Evolutionary conservation across 345 rosid genomes (phyloP).

Genomic region (Eucalyptus curtisii): DNA sequence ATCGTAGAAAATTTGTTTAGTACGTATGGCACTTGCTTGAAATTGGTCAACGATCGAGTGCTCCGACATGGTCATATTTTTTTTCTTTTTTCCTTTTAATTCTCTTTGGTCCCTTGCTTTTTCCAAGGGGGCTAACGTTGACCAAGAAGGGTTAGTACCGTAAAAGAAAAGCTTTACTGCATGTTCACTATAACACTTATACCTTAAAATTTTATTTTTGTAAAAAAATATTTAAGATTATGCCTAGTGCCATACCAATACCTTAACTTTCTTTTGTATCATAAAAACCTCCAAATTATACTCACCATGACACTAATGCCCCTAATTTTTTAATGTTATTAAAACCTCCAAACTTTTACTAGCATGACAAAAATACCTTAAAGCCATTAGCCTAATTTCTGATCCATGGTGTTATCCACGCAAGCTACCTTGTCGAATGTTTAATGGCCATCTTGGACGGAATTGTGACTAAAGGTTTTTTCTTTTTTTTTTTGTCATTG

Average conservation of each 20-base stretch:
- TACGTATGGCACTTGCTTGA: background rate
- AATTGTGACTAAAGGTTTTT: background rate
- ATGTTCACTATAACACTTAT: background rate
- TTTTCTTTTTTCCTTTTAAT: background rate
- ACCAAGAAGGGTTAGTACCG: background rate
- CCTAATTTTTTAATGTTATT: background rate
- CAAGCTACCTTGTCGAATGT: background rate
- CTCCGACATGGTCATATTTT: background rate
- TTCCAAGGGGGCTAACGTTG: background rate
- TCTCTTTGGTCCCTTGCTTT: background rate
- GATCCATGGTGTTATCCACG: background rate
- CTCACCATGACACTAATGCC: background rate
- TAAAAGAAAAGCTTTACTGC: background rate
- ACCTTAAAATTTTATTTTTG: background rate
- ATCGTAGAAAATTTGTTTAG: background rate
- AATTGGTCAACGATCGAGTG: background rate
- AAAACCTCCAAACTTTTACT: background rate
- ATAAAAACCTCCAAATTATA: rapidly evolving
- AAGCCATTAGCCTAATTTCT: background rate
- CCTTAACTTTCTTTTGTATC: background rate
- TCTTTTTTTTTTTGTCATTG: background rate
- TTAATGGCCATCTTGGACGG: background rate
- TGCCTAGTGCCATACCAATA: background rate
- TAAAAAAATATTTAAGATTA: background rate
- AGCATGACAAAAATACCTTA: too few relatives aligned